Evolutionary conservation across 1,284 basidiomycete genomes (phyloP), one percentile per base, ranked within the genome.

Genomic region (Fomitopsis palustris): DNA sequence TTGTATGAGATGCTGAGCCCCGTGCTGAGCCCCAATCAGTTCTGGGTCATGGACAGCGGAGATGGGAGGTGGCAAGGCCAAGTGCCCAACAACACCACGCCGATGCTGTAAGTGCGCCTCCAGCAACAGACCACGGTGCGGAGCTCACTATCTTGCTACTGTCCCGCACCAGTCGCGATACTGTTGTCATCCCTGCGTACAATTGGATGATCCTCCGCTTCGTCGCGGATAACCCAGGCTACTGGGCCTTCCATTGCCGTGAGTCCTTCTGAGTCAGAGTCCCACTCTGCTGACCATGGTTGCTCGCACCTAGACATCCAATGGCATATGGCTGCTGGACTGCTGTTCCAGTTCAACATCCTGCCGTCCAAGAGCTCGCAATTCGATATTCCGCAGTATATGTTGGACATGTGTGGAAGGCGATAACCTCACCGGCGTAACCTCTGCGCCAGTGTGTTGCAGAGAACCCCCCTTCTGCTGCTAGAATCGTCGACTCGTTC

Each of bases 181-280:
- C 74, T 19, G 57, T 73, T 23, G 63, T 76, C 31, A 69, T 77
- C 27, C 73, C 72, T 0, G 72, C 72, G 12, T 75, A 72, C 61
- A 71, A 62, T n/a, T 72, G 67, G 62, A 66, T 66, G 19, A 66
- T 72, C 52, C 64, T 76, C 19, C 70, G 75, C 29, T 74, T 76
- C 61, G 64, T 72, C 6, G 72, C 69, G 1, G 73, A 77, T 64
- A 76, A 76, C 59, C 70, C 74, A 9, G 73, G 73, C 43, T 56
- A 72, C 53, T 75, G 74, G 72, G 69, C 73, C 7, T 74, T 75
- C 65, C 74, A 76, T 61, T 75, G 73, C 55, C 74, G 65, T 67
- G 55, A 47, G 65, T 64, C 2, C 7, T n/a, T 17, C 19, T 42
- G 17, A 45, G 14, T n/a, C n/a, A n/a, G n/a, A n/a, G n/a, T n/a